Base-by-base conservation (phyloP, 441 rosid species). In the Brassica hybrid region DNA sequence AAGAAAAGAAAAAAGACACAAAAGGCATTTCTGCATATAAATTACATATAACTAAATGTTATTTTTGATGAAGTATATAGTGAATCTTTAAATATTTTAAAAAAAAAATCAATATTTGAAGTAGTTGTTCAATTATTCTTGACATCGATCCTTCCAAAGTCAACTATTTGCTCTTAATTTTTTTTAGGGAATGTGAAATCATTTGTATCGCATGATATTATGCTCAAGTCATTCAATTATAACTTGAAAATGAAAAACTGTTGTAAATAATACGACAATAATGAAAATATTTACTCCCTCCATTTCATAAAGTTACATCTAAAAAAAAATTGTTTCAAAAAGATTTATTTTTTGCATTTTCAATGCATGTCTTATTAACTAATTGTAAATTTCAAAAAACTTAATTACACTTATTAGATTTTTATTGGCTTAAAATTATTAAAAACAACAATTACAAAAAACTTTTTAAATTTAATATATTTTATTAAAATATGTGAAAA, bases 21-120 rank as follows among this genome's bases (percentile, higher is more conserved):
- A 41, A 41, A 41, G 48, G 48, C 48, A 41, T 41, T 41, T 41
- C 4, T 41, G 48, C 48, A 10, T 41, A 41, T 41, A 41, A 41
- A 41, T 32, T 27, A 27, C 30, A 34, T 36, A 45, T 59, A 56
- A 52, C 6, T 52, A 19, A 56, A 65, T 70, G 18, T 27, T 18
- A 50, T n/a, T 3, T 76, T 69, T 21, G 30, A 60, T 61, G 21
- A 17, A 56, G 87, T 84, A 79, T 94, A 89, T 57, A 58, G 50
- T 71, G n/a, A 65, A 18, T 56, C 4, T 2, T 57, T 65, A 12
- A 5, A 60, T 25, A 38, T 76, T 16, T 19, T 64, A 2, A n/a
- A n/a, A 16, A 25, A 56, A 19, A 30, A 23, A 30, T 4, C 25
- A 36, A 5, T 61, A 8, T 69, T 69, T 23, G 16, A 61, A 14